phyloP scores from a whole-genome alignment of 2,329 filamentous ascomycete genomes.

The Fusarium heterosporum region DNA sequence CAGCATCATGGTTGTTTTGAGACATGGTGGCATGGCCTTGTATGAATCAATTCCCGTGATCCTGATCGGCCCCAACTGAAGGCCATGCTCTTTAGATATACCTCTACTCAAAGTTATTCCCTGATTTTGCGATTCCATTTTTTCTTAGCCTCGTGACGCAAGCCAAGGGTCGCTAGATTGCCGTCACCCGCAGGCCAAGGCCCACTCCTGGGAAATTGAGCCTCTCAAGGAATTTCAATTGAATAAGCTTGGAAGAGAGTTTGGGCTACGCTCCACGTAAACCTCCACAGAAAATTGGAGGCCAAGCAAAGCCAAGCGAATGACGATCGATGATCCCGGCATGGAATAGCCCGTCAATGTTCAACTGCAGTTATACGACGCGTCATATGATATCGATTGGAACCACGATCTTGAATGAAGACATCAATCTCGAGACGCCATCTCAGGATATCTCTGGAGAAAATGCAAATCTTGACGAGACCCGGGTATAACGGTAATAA shows the following conservation, averaged over 20 bases:
- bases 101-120: neutral
- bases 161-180: slow-evolving; percentile 9
- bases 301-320: neutral
- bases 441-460: neutral
- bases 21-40: neutral
- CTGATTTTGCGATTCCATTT: neutral
- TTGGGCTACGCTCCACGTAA: slow-evolving; percentile 1
- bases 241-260: neutral
- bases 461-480: no score
- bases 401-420: neutral
- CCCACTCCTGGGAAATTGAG: neutral
- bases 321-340: neutral
- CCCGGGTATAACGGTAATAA: no score
- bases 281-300: neutral
- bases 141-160: slow-evolving; percentile 13
- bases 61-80: neutral
- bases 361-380: neutral
- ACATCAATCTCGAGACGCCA: neutral
- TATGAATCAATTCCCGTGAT: neutral
- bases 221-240: neutral
- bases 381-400: neutral
- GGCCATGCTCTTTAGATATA: neutral
- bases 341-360: neutral
- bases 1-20: neutral
- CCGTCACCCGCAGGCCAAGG: slow-evolving; percentile 7